Base-by-base conservation (phyloP, 495 filamentous ascomycete genomes). In the Coniosporium apollinis region DNA sequence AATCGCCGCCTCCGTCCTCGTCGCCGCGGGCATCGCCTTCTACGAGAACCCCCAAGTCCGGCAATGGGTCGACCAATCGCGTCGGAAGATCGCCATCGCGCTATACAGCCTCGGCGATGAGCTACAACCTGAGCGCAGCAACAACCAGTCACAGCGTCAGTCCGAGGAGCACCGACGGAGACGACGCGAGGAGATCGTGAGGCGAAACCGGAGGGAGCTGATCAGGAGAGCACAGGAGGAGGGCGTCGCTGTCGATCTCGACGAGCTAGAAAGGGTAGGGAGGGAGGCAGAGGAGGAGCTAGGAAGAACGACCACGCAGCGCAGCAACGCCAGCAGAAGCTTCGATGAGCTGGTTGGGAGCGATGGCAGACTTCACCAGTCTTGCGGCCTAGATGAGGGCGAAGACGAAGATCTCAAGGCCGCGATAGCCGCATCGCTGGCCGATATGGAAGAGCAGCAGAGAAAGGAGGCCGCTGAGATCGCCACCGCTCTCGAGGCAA, bases 41-140 rank as follows among this genome's bases (percentile, higher is more conserved):
- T 92, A 92, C 56, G 80, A 89, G 51, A 81, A 72, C 15, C 82
- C 80, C 9, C 76, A 87, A 54, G 65, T 89, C 30, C 72, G 78
- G 47, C 69, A 75, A 58, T 78, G 78, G 62, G 66, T 84, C 33
- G 68, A 79, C 38, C 72, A 74, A 42, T 73, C 79, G 32, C 76
- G 83, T 31, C 72, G 82, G 21, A 80, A 79, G 46, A 73, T 89
- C 39, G 80, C 81, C 22, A 53, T 82, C 39, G 80, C 81, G 11
- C 57, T 92, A 18, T 77, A 86, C 48, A 67, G 67, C 26, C 67
- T 87, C 1, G 82, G 79, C 34, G 82, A 87, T 50, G 79, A 74
- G 38, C 66, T 85, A 36, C 69, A 74, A 38, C 76, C 80, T 16
- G 29, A 11, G 1, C n/a, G n/a, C n/a, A n/a, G n/a, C n/a, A n/a